Evolutionary conservation across 371 early-diverging fungal genomes (phyloP).

Genomic region (Batkoa obscura): DNA sequence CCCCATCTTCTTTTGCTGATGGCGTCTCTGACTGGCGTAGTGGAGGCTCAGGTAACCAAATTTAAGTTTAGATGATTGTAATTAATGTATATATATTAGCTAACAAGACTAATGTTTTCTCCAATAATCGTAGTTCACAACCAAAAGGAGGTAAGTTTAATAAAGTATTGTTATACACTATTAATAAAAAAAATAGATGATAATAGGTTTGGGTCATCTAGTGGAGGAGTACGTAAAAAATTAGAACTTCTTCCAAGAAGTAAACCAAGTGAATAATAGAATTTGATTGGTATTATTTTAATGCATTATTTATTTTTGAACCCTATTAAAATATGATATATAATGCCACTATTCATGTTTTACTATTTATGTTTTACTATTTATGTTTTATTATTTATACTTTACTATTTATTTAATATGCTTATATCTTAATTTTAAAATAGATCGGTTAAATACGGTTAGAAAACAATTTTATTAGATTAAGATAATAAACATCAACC

Average conservation of each 20-base stretch:
- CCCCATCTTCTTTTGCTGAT: slow-evolving; percentile 23
- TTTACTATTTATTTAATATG: no score
- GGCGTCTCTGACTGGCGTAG: slow-evolving; percentile 25
- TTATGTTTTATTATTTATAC: no score
- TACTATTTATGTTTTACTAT: no score
- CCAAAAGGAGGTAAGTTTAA: background rate
- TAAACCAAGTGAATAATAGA: slow-evolving; percentile 1
- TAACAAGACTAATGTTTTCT: background rate
- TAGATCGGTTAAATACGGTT: no score
- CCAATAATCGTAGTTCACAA: background rate
- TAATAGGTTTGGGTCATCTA: background rate
- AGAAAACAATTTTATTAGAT: no score
- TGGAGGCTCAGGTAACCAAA: background rate
- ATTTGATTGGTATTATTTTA: no score
- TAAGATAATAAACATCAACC: no score
- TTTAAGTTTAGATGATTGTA: background rate
- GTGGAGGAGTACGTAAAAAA: background rate
- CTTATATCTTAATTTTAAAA: no score
- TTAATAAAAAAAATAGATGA: background rate
- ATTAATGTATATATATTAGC: background rate
- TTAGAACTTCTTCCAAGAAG: background rate
- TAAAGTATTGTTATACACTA: background rate
- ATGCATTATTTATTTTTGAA: no score
- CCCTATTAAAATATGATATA: no score
- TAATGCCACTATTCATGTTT: no score